Percentiles rank a stretch among this genome's conserved stretches.
Conservation (phyloP, 352 stramenopile genomes). For the Pythium oligandrum region DNA sequence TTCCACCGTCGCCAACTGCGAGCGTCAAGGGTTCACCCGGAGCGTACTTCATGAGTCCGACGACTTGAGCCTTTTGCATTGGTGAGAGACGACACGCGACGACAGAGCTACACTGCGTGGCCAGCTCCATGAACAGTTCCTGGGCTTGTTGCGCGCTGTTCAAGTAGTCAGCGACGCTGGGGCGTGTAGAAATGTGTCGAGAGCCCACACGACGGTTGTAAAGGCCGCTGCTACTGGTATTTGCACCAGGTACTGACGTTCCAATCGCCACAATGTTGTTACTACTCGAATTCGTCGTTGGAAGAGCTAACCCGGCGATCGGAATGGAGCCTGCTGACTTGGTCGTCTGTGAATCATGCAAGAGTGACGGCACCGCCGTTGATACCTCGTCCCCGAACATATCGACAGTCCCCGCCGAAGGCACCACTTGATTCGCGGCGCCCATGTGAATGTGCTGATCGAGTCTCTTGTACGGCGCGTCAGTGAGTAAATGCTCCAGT, state of each 20-base stretch:
- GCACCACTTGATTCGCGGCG: not conserved
- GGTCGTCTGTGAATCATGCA: constrained; percentile 27
- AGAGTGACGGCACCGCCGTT: constrained; percentile 6
- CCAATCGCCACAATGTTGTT: not conserved
- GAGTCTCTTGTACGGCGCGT: constrained; percentile 15
- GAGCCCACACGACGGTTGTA: constrained; percentile 12
- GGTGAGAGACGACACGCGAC: constrained; percentile 86
- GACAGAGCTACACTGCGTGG: constrained; percentile 81
- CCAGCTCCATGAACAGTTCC: constrained; percentile 79
- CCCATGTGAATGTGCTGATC: constrained; percentile 1
- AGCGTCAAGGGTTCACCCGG: constrained; percentile 83
- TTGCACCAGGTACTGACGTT: not conserved
- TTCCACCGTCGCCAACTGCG: constrained; percentile 97
- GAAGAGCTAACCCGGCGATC: constrained; percentile 10
- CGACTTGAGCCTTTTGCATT: constrained; percentile 91
- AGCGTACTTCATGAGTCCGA: constrained; percentile 90
- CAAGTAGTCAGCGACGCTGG: constrained; percentile 24
- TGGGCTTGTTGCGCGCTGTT: constrained; percentile 29
- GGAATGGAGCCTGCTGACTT: constrained; percentile 37
- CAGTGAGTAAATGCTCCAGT: constrained; percentile 60
- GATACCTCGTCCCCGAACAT: constrained; percentile 22
- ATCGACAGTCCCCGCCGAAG: constrained; percentile 5
- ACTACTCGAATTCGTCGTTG: not conserved
- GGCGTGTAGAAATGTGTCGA: constrained; percentile 35
- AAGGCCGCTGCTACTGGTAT: not conserved